phyloP scores from a whole-genome alignment of 257 asterid species.

The Forsythia suspensa region DNA sequence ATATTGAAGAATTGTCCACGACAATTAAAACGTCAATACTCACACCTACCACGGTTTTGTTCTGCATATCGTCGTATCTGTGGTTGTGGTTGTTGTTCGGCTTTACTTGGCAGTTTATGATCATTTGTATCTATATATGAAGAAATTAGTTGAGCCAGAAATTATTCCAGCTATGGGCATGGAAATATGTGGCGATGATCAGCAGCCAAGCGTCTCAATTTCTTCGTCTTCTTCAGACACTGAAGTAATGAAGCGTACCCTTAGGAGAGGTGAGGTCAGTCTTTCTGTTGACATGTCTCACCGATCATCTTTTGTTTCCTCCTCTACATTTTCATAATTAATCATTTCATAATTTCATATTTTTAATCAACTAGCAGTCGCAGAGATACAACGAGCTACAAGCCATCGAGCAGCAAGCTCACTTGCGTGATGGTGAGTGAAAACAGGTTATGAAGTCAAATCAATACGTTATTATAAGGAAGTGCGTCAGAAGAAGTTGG shows the following conservation, averaged over 20 bases:
- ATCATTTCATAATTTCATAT: too few species aligned
- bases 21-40: too few species aligned
- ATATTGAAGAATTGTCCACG: too few species aligned
- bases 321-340: neutral
- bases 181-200: conserved; percentile 26
- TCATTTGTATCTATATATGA: too few species aligned
- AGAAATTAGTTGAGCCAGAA: neutral
- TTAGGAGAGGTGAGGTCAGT: conserved; percentile 21
- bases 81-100: too few species aligned
- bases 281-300: neutral
- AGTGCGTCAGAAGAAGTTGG: too few species aligned
- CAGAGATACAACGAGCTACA: neutral
- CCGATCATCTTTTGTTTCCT: neutral
- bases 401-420: too few species aligned
- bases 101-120: too few species aligned
- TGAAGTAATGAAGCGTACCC: neutral
- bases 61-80: too few species aligned
- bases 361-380: too few species aligned
- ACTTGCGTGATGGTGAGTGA: neutral
- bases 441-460: neutral
- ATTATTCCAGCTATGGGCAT: neutral
- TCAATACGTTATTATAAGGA: too few species aligned
- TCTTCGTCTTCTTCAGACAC: conserved; percentile 38
- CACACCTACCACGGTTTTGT: too few species aligned
- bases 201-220: conserved; percentile 29